Conservation (phyloP, 441 rosid species). For the Gossypium aridum region DNA sequence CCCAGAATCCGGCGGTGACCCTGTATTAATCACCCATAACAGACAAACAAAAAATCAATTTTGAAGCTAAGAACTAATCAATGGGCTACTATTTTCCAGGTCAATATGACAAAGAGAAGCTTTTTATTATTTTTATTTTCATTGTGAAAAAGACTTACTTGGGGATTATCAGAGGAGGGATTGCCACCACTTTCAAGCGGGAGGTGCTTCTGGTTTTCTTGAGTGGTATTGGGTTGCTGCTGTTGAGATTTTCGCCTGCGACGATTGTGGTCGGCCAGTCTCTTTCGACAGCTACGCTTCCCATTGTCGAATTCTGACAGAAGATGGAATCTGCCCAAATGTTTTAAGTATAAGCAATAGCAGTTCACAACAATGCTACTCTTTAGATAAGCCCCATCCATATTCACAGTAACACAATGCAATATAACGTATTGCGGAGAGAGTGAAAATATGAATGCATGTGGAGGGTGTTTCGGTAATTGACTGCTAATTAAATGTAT, state of each 20-base stretch:
- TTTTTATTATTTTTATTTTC: not conserved
- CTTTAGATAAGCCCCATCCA: not conserved
- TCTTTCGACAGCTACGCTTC: conserved; percentile 92
- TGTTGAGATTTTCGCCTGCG: conserved; percentile 80
- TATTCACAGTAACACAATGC: not conserved
- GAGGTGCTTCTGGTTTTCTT: conserved; percentile 35
- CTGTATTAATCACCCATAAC: conserved; percentile 13
- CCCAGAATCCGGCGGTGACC: conserved; percentile 55
- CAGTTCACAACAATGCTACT: not conserved
- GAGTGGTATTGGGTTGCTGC: conserved; percentile 25
- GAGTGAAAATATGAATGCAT: not conserved
- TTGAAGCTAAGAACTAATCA: not conserved
- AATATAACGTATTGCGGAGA: not conserved
- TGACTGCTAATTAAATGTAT: not conserved
- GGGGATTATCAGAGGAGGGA: conserved; percentile 36
- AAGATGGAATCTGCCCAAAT: conserved; percentile 64
- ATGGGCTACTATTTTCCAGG: not conserved
- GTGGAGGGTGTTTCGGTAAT: not conserved
- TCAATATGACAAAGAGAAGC: not conserved
- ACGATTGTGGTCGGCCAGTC: conserved; percentile 93
- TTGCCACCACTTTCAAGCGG: conserved; percentile 23
- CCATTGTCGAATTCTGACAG: conserved; percentile 92
- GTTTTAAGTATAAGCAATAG: not conserved
- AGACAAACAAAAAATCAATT: not conserved
- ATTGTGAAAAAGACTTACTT: conserved; percentile 24